Conservation (phyloP, 805 yeast genomes). For the Ogataea angusta region DNA sequence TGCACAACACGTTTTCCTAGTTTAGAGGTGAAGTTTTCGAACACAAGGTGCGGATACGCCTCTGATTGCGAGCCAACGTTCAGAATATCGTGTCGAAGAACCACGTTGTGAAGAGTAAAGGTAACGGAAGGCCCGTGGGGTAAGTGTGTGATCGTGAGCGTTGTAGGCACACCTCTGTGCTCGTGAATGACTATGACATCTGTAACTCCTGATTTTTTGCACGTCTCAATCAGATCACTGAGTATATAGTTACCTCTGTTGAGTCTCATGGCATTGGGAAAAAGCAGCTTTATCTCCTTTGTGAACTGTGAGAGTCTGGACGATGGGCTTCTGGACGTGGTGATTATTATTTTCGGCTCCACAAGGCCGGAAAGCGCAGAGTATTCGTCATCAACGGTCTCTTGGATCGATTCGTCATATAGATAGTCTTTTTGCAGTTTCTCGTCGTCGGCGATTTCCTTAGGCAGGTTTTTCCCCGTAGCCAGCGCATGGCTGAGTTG, state of each 20-base stretch:
- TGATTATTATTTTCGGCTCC: conserved; percentile 88
- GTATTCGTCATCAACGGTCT: conserved; percentile 84
- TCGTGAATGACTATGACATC: conserved; percentile 88
- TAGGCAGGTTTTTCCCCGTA: conserved; percentile 83
- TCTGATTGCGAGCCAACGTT: conserved; percentile 87
- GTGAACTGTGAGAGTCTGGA: conserved; percentile 85
- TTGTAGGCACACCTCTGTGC: conserved; percentile 97
- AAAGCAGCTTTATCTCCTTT: conserved; percentile 83
- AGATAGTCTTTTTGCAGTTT: conserved; percentile 76
- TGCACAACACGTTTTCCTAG: conserved; percentile 81
- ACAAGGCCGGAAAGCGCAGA: conserved; percentile 78
- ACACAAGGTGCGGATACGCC: conserved; percentile 89
- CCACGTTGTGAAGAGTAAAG: conserved; percentile 92
- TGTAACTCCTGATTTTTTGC: conserved; percentile 71
- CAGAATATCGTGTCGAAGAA: conserved; percentile 85
- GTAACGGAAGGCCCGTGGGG: conserved; percentile 98
- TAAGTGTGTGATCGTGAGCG: conserved; percentile 86
- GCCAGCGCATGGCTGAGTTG: conserved; percentile 85
- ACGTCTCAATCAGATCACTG: conserved; percentile 79
- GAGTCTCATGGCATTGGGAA: conserved; percentile 84
- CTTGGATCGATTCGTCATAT: conserved; percentile 72
- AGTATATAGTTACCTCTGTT: conserved; percentile 92
- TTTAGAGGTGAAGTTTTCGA: conserved; percentile 80
- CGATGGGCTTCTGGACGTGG: conserved; percentile 91
- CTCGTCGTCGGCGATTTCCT: conserved; percentile 85